A percentile compares a stretch with the other conserved stretches of the same genome.
These are phyloP conservation scores for Pythium coloratum DNA, from an alignment of 352 stramenopile species.

Conservation along the genomic window DNA sequence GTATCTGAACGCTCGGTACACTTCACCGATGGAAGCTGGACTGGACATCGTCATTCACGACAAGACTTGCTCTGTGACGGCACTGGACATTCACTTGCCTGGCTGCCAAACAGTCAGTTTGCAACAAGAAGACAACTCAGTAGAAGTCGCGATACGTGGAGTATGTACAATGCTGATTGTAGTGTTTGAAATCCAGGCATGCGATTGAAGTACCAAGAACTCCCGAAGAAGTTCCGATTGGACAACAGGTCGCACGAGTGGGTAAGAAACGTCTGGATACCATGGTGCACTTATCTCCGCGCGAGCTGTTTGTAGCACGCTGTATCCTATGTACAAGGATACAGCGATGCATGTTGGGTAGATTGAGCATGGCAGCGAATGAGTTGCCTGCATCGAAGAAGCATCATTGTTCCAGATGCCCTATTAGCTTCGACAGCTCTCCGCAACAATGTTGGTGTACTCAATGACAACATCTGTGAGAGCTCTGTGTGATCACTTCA, in stretches of 20 bases:
- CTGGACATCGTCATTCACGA: neutral
- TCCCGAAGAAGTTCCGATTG: neutral
- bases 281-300: no score
- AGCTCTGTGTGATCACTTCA: constrained; percentile 27
- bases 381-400: constrained; percentile 24
- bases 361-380: constrained; percentile 28
- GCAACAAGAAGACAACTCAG: neutral
- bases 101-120: neutral
- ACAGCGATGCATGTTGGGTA: constrained; percentile 11
- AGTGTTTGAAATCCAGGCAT: neutral
- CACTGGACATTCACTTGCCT: neutral
- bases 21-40: neutral
- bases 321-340: constrained; percentile 12
- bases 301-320: no score
- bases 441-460: constrained; percentile 32
- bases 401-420: constrained; percentile 22
- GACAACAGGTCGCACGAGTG: no score
- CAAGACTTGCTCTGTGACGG: neutral
- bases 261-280: no score
- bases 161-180: neutral
- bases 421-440: constrained; percentile 34
- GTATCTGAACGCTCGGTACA: neutral
- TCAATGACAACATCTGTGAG: neutral
- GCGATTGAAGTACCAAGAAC: neutral
- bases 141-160: neutral